Base-by-base conservation (phyloP, 1,139 yeast genomes). In the Debaryomyces robertsiae region DNA sequence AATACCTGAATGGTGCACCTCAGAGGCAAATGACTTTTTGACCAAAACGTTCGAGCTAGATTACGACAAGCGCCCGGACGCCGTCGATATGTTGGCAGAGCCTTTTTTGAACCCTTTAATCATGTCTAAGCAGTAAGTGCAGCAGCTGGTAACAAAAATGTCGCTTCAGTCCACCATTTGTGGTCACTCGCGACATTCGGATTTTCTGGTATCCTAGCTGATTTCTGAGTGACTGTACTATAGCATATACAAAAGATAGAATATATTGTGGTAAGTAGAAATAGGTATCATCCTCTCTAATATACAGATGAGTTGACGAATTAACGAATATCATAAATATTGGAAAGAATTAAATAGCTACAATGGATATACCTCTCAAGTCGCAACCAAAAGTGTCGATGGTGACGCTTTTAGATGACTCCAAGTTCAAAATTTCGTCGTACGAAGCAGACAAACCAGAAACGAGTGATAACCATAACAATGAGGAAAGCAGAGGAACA, bases 1-100 rank as follows among this genome's bases (percentile, higher is more conserved):
- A 33, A 75, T 87, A 6, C 97, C 97, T 0, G 76, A 77, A n/a
- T 79, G 84, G 76, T 81, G 89, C 45, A 81, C 93, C 0, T 66
- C 66, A 9, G 88, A 78, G 32, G 94, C 90, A 6, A 76, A 69
- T 50, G 82, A 79, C 36, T 89, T 90, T 54, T 64, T 90, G 47
- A 55, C 58, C 11, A 69, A 77, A 58, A 77, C 95, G 0, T 88
- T 90, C 60, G 91, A 84, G 48, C 58, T 86, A 29, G 94, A 90
- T 54, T 83, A 82, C 57, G 75, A 76, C 36, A 75, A 77, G 54
- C 71, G 97, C 47, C 90, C 95, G 0, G 73, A 81, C 43, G 95
- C 96, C 2, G 67, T 77, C 4, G 88, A 82, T 36, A 61, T 90
- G 45, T 65, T 90, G 43, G 68, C 75, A 23, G 91, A 86, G 47